A percentile compares a stretch with the other conserved stretches of the same genome.
These are phyloP conservation scores for Fusarium xyrophilum DNA, from an alignment of 2,329 filamentous ascomycete genomes.

Conservation along the genomic window DNA sequence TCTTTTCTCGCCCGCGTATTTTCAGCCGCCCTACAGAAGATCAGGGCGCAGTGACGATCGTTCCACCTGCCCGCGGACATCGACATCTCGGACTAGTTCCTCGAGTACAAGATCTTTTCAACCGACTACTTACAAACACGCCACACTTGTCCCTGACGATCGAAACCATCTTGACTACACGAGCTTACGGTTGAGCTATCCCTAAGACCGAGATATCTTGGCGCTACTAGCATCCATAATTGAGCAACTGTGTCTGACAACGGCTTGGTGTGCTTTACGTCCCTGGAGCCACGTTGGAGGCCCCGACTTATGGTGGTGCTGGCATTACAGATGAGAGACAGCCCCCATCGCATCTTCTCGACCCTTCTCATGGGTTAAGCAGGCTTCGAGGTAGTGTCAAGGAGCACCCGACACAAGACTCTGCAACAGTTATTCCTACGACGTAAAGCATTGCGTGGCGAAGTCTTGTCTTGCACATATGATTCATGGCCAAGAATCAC, in stretches of 20 bases:
- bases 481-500: not conserved
- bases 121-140: not conserved
- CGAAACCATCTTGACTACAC: not conserved
- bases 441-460: not conserved
- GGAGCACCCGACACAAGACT: not conserved
- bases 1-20: accelerated
- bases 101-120: not conserved
- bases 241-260: not conserved
- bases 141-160: not conserved
- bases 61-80: too few relatives aligned
- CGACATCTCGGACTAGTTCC: not conserved
- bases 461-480: not conserved
- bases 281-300: not conserved
- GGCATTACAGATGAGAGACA: not conserved
- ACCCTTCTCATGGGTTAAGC: not conserved
- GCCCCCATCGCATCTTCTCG: not conserved
- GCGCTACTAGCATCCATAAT: not conserved
- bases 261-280: not conserved
- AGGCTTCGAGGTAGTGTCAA: not conserved
- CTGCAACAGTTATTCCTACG: not conserved
- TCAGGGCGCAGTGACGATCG: not conserved
- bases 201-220: not conserved
- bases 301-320: too few relatives aligned
- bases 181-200: not conserved
- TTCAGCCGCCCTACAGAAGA: not conserved